Conservation (phyloP, 1,139 yeast species). For the Geotrichum reessii region DNA sequence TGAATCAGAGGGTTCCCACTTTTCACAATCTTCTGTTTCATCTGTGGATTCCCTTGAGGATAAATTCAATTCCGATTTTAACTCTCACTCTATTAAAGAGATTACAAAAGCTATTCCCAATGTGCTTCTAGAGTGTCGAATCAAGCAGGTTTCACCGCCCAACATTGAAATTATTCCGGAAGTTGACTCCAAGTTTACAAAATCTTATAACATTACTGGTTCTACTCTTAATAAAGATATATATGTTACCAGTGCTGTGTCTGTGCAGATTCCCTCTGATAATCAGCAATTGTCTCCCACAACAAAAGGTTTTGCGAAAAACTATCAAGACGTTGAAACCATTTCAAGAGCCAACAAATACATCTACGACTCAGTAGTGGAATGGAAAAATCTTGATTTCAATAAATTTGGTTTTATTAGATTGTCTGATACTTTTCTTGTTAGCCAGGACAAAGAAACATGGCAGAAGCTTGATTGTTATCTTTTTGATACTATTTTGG, state of each 20-base stretch:
- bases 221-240: conserved; percentile 9
- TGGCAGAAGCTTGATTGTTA: conserved; percentile 27
- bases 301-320: not conserved
- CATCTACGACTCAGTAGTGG: conserved; percentile 18
- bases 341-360: conserved; percentile 8
- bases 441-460: conserved; percentile 21
- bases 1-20: conserved; percentile 8
- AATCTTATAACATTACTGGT: conserved; percentile 3
- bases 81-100: conserved; percentile 7
- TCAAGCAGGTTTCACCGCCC: conserved; percentile 18
- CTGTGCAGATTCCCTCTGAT: conserved; percentile 13
- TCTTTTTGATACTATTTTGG: conserved; percentile 23
- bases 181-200: conserved; percentile 17
- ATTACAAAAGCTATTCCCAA: conserved; percentile 16
- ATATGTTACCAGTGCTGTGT: conserved; percentile 15
- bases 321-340: conserved; percentile 8
- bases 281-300: conserved; percentile 15
- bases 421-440: conserved; percentile 21
- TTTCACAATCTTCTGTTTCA: conserved; percentile 5
- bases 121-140: conserved; percentile 14
- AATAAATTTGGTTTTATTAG: conserved; percentile 23
- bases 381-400: conserved; percentile 22
- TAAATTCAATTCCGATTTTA: not conserved
- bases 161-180: conserved; percentile 21
- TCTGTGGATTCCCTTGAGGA: conserved; percentile 3